A percentile compares a stretch with the other conserved stretches of the same genome.
These are phyloP conservation scores for Reticulascus tulasneorum DNA, from an alignment of 2,329 filamentous ascomycete genomes.

Conservation along the genomic window DNA sequence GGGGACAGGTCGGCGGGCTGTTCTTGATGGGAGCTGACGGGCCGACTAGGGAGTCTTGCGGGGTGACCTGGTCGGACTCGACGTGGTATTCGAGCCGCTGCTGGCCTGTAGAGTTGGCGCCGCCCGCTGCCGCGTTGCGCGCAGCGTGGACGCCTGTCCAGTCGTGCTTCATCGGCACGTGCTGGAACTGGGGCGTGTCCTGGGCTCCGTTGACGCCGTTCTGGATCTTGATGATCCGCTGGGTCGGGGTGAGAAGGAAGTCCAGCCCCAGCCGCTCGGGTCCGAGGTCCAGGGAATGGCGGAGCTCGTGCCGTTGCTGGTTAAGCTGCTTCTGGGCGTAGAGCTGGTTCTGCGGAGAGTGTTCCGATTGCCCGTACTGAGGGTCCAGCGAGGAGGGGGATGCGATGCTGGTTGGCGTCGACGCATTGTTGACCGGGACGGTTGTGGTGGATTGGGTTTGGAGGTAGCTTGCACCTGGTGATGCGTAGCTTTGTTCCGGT, in stretches of 20 bases:
- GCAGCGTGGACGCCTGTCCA: constrained; percentile 51
- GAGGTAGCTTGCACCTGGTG: constrained; percentile 20
- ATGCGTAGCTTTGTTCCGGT: constrained; percentile 25
- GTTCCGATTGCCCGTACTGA: constrained; percentile 14
- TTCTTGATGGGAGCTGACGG: constrained; percentile 50
- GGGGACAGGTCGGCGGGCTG: constrained; percentile 64
- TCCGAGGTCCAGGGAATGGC: constrained; percentile 56
- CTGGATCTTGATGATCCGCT: constrained; percentile 49
- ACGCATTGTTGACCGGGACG: constrained; percentile 25
- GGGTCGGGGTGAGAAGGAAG: constrained; percentile 63
- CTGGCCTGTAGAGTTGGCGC: constrained; percentile 5
- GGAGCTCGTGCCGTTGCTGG: constrained; percentile 46
- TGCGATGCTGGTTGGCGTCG: constrained; percentile 34
- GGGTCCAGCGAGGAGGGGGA: constrained; percentile 30
- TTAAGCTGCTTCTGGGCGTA: constrained; percentile 29
- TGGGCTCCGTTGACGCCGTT: constrained; percentile 45
- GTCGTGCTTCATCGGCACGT: constrained; percentile 48
- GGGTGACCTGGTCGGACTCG: background rate
- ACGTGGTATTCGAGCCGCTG: constrained; percentile 3
- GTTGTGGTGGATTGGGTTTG: constrained; percentile 18
- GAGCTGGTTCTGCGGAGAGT: constrained; percentile 12
- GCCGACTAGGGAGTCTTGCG: background rate
- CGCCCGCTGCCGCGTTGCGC: constrained; percentile 49
- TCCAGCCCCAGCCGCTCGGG: constrained; percentile 68
- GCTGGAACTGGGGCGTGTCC: constrained; percentile 39